A percentile compares a stretch with the other conserved stretches of the same genome.
These are phyloP conservation scores for Tardiomyces depauwii DNA, from an alignment of 1,139 yeast genomes.

Conservation along the genomic window DNA sequence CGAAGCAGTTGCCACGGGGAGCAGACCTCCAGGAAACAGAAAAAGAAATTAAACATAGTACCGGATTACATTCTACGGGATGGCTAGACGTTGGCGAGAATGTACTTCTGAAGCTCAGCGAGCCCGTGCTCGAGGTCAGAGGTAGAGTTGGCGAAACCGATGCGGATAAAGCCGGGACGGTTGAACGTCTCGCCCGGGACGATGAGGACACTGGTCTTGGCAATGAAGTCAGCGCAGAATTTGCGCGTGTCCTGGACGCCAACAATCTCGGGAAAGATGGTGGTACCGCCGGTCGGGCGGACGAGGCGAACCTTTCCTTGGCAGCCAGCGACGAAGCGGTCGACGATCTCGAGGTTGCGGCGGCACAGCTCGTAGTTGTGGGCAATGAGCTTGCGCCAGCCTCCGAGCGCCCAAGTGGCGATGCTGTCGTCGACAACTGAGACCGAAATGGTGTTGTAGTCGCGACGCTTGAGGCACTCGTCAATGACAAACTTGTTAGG, in stretches of 20 bases:
- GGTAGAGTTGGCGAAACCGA: conserved; percentile 42
- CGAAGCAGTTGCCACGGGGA: no score
- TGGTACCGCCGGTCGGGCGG: conserved; percentile 40
- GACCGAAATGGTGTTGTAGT: conserved; percentile 43
- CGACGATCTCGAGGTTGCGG: conserved; percentile 29
- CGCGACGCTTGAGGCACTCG: conserved; percentile 34
- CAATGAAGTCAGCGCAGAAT: conserved; percentile 32
- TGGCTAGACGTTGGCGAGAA: conserved; percentile 1
- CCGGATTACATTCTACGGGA: not conserved
- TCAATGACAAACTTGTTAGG: conserved; percentile 24
- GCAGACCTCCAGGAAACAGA: no score
- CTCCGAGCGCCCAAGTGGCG: conserved; percentile 34
- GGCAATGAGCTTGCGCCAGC: conserved; percentile 27
- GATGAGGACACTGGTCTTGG: conserved; percentile 26
- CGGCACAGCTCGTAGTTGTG: conserved; percentile 30
- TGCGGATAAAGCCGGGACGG: conserved; percentile 33
- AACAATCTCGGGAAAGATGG: conserved; percentile 32
- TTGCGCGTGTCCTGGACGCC: conserved; percentile 24
- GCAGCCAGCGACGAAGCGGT: conserved; percentile 25
- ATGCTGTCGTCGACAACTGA: conserved; percentile 39
- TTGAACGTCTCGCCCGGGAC: conserved; percentile 46
- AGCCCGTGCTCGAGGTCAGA: conserved; percentile 27
- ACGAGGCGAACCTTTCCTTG: conserved; percentile 31
- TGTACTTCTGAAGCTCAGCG: conserved; percentile 11
- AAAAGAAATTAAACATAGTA: no score